Evolutionary conservation across 306 rosid genomes (phyloP), one percentile per base, ranked within the genome.

Genomic region (Quercus robur): DNA sequence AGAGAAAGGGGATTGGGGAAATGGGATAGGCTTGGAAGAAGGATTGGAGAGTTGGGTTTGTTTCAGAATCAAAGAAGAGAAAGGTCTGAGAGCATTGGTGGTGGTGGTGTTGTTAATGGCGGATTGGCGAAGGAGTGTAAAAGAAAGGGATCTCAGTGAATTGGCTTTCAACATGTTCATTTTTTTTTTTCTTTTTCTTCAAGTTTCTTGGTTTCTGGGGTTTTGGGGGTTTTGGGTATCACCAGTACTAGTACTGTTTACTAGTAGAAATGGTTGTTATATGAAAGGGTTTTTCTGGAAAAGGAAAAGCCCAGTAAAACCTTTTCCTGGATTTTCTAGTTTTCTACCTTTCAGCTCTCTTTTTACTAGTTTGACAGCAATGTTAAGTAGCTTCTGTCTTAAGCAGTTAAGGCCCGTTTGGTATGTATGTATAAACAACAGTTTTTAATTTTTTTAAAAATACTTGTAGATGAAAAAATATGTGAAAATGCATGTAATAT

Each of bases 121-220:
- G 26, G 87, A 77, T 0, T 82, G 82, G 64, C 61, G 35, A 15
- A 87, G 75, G 23, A 77, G 73, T 33, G 41, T 67, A 25, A 92
- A 81, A 82, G 80, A 78, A 86, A 73, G 23, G 89, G 81, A 74
- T 21, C 78, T 82, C 63, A 72, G 41, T 35, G 91, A 76, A 49
- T 71, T 86, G 75, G 81, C 17, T 84, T 77, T 90, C 78, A 75
- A 77, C 56, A 85, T 56, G 69, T 33, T 88, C 86, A 87, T 79
- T 41, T 41, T 38, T 38, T 5, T 6, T 6, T 7, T 38, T 41
- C 2, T 8, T 41, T 38, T 41, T 41, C 46, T 69, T 84, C 57
- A 67, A 46, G 15, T 35, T 57, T 15, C 62, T 69, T 20, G 5
- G 19, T 33, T 19, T 23, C 26, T 13, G 51, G 10, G 25, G 14